Base-by-base conservation (phyloP, 106 monocot genomes). In the Phalaenopsis equestris region DNA sequence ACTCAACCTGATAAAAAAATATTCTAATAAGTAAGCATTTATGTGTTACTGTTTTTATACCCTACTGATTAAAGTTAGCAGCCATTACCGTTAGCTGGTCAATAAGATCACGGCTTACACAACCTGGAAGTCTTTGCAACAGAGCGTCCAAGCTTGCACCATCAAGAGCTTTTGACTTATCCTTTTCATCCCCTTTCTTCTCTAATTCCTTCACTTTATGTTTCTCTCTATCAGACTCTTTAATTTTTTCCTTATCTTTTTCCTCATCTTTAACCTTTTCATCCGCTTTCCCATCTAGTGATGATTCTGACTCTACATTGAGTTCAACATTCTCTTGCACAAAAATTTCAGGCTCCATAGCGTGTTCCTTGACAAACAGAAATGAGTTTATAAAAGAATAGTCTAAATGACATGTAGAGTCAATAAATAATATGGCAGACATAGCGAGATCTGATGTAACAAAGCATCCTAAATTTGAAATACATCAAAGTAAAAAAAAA, bases 91-190 rank as follows among this genome's bases (percentile, higher is more conserved):
- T 87, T 79, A 98, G 79, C 65, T 98, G 98, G 81, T 98, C 98
- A 77, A 98, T 98, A 84, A 98, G 91, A 56, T 98, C 94, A 83
- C 98, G 98, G 85, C 92, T 94, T 74, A 98, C 94, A 84, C 94
- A 98, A 75, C 89, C 85, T 65, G 98, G 94, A 87, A 98, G 92
- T 80, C 92, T 91, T 83, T 98, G 98, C 45, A 98, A 80, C 11
- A 98, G 83, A 78, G 79, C 86, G 82, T 98, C 98, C 78, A 98
- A 84, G 80, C 81, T 93, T 79, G 94, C 67, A 12, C 89, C 91
- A 86, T 98, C 97, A 77, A 86, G 73, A 48, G 83, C 77, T 86
- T 88, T 98, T 17, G 85, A 79, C 82, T 89, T 97, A 19, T 97
- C 97, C 83, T 94, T 97, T n/a, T 96, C 94, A 78, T 93, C 94